phyloP scores from a whole-genome alignment of 2,329 filamentous ascomycete genomes.

The Colletotrichum sp. region DNA sequence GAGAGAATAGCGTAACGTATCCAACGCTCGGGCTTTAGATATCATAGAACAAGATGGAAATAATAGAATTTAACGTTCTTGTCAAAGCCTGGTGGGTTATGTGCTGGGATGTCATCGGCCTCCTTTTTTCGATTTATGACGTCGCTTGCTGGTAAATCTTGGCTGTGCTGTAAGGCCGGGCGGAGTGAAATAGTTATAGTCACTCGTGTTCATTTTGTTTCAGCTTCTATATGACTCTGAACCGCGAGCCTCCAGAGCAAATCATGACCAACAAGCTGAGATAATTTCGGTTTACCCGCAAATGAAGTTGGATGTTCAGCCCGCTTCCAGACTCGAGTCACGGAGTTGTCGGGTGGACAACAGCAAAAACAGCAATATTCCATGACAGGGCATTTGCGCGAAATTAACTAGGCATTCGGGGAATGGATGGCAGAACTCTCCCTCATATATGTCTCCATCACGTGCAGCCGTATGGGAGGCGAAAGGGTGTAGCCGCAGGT shows the following conservation, averaged over 20 bases:
- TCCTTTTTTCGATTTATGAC: neutral
- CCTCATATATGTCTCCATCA: neutral
- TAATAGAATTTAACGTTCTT: neutral
- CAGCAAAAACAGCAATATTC: neutral
- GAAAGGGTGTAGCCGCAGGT: neutral
- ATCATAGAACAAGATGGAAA: neutral
- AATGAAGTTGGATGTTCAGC: neutral
- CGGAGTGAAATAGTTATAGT: rapidly evolving
- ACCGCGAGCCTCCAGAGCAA: neutral
- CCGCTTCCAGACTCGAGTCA: neutral
- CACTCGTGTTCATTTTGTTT: constrained; percentile 32
- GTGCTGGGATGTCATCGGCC: neutral
- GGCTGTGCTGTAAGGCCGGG: neutral
- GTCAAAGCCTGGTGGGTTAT: neutral
- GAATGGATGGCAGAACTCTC: neutral
- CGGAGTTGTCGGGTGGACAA: neutral
- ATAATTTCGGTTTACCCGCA: neutral
- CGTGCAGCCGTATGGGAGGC: neutral
- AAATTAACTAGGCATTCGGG: neutral
- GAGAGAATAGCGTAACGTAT: neutral
- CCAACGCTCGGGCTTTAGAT: neutral
- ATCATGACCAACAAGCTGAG: neutral
- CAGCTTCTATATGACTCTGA: neutral
- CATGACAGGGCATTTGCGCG: neutral
- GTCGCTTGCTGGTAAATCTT: neutral